phyloP scores from a whole-genome alignment of 768 basidiomycete species.

The Hydnomerulius pinastri region DNA sequence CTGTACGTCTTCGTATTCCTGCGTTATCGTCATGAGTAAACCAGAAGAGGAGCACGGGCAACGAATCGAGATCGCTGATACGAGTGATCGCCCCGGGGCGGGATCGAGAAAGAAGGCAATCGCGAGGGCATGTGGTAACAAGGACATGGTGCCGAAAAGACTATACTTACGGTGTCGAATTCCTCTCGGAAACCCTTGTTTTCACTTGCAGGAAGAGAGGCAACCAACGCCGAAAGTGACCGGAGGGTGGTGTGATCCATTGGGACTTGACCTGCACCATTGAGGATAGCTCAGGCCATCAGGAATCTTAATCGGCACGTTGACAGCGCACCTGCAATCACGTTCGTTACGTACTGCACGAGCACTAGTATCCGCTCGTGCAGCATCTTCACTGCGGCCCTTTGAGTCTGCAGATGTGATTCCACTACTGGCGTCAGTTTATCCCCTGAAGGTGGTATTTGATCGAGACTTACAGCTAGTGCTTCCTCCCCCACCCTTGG shows the following conservation, averaged over 20 bases:
- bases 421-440: conserved; percentile 58
- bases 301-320: not conserved
- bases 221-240: conserved; percentile 81
- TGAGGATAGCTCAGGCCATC: not conserved
- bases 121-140: not conserved
- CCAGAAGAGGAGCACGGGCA: not conserved
- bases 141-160: not conserved
- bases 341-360: conserved; percentile 81
- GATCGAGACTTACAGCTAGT: conserved; percentile 63
- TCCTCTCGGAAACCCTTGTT: conserved; percentile 83
- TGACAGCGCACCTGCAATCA: conserved; percentile 62
- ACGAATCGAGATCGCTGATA: not conserved
- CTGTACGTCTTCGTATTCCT: conserved; percentile 98
- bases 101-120: too few relatives aligned
- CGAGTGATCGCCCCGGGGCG: not conserved
- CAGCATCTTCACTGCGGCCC: conserved; percentile 96
- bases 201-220: conserved; percentile 86
- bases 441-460: not conserved
- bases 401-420: conserved; percentile 86
- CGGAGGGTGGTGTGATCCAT: conserved; percentile 83
- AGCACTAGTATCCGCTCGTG: conserved; percentile 87
- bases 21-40: not conserved
- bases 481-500: conserved; percentile 80
- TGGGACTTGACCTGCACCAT: conserved; percentile 58
- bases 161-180: conserved; percentile 72